Evolutionary conservation across 169 alveolate species (phyloP).

Genomic region (Babesia caballi): DNA sequence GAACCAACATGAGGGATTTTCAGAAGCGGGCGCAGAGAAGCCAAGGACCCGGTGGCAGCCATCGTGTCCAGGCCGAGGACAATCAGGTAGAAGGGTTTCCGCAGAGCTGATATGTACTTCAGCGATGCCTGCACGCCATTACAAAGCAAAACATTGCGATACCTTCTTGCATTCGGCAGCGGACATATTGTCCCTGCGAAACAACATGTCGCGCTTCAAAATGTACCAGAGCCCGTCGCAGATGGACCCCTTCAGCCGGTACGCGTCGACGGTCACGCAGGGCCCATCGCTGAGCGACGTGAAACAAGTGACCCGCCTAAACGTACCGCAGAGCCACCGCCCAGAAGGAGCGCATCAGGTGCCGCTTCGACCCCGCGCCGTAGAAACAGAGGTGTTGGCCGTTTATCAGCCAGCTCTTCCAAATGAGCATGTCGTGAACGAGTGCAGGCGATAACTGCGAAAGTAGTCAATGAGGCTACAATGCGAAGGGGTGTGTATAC

Average conservation of each 20-base stretch:
- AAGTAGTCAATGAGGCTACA: not conserved
- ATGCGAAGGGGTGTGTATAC: not conserved
- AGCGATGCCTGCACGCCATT: slow-evolving; percentile 1
- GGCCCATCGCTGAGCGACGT: slow-evolving; percentile 27
- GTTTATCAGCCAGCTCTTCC: slow-evolving; percentile 66
- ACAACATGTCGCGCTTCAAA: not conserved
- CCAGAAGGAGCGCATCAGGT: slow-evolving; percentile 19
- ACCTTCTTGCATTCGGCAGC: slow-evolving; percentile 2
- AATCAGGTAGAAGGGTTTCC: slow-evolving; percentile 34
- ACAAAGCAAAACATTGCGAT: not conserved
- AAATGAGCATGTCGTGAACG: slow-evolving; percentile 11
- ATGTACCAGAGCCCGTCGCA: slow-evolving; percentile 13
- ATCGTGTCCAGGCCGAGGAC: slow-evolving; percentile 41
- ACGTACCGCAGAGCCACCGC: slow-evolving; percentile 44
- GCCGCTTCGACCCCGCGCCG: slow-evolving; percentile 59
- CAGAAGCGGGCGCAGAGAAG: not conserved
- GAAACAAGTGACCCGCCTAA: not conserved
- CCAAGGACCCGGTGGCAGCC: not conserved
- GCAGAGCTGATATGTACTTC: not conserved
- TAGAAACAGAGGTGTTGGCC: slow-evolving; percentile 48
- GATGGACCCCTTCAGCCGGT: slow-evolving; percentile 29
- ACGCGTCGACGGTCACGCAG: slow-evolving; percentile 29
- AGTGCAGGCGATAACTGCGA: slow-evolving; percentile 8
- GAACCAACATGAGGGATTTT: not conserved
- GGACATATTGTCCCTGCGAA: not conserved